Conservation (phyloP, 805 yeast genomes). For the Metschnikowia bowlesiae region DNA sequence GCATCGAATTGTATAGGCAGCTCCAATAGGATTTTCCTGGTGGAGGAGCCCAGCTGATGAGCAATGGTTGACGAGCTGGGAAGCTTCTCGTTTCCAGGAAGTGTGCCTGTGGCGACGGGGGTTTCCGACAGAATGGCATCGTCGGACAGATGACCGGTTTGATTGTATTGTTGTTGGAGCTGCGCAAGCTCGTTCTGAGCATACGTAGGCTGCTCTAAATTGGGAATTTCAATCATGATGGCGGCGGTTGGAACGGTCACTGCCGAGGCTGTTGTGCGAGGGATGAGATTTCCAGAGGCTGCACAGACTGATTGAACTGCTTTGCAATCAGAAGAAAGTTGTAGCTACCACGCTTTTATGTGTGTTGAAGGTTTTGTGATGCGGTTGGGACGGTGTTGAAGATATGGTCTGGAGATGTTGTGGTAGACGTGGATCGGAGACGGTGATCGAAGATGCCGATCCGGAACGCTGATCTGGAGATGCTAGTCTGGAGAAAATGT, state of each 20-base stretch:
- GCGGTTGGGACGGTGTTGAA: no score
- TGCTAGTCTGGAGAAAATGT: no score
- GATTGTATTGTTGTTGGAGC: constrained; percentile 17
- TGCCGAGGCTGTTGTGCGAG: neutral
- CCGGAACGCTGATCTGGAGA: no score
- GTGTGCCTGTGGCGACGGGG: neutral
- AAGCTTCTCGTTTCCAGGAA: neutral
- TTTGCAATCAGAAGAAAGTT: no score
- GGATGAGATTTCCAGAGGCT: neutral
- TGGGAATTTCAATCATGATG: constrained; percentile 44
- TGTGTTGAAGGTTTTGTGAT: no score
- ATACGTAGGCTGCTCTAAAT: constrained; percentile 29
- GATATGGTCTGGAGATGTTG: no score
- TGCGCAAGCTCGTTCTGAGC: constrained; percentile 16
- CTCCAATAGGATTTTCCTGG: constrained; percentile 3
- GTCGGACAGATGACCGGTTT: neutral
- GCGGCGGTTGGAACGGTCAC: neutral
- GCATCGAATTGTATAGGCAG: constrained; percentile 13
- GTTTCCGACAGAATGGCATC: constrained; percentile 6
- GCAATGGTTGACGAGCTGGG: neutral
- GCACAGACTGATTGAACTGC: neutral
- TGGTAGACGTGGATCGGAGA: no score
- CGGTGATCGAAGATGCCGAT: no score
- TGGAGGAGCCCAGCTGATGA: constrained; percentile 5
- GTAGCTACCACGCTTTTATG: no score